Evolutionary conservation across 495 filamentous ascomycete genomes (phyloP).

Genomic region (Cryomyces minteri): DNA sequence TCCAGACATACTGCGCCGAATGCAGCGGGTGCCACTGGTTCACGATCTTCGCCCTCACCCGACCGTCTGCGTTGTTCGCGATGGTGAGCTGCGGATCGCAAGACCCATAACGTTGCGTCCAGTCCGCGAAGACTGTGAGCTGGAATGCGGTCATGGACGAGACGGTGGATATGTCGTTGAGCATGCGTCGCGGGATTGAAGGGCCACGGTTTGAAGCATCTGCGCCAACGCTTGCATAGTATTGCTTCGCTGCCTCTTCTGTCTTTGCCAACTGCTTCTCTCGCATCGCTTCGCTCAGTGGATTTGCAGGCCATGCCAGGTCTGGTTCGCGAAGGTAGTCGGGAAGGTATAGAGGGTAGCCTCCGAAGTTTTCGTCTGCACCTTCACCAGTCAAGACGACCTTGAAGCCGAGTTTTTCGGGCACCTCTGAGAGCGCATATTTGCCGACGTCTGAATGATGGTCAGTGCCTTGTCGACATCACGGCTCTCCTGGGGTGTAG

Average conservation of each 20-base stretch:
- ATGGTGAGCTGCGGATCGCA: conserved; percentile 6
- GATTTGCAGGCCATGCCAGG: conserved; percentile 13
- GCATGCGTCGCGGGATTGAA: conserved; percentile 22
- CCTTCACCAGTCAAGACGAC: conserved; percentile 32
- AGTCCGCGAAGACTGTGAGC: conserved; percentile 7
- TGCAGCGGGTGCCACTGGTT: conserved; percentile 32
- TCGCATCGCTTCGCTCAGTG: conserved; percentile 1
- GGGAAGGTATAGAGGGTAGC: conserved; percentile 25
- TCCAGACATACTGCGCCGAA: conserved; percentile 26
- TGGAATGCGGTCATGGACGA: conserved; percentile 25
- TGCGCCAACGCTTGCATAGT: conserved; percentile 8
- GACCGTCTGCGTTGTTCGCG: conserved; percentile 10
- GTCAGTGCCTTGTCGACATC: too few relatives aligned
- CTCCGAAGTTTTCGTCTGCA: conserved; percentile 33
- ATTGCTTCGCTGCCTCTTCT: conserved; percentile 2
- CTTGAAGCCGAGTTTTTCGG: conserved; percentile 25
- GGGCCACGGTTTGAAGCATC: conserved; percentile 7
- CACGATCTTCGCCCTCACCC: conserved; percentile 15
- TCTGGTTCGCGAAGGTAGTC: conserved; percentile 30
- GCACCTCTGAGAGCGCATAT: conserved; percentile 24
- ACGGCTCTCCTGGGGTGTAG: too few relatives aligned
- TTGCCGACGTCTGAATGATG: conserved; percentile 17
- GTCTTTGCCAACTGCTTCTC: conserved; percentile 1
- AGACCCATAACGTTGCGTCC: conserved; percentile 2
- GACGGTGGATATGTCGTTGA: conserved; percentile 22